Base-by-base conservation (phyloP, 164 flowering plant species). In the Taxillus chinensis region DNA sequence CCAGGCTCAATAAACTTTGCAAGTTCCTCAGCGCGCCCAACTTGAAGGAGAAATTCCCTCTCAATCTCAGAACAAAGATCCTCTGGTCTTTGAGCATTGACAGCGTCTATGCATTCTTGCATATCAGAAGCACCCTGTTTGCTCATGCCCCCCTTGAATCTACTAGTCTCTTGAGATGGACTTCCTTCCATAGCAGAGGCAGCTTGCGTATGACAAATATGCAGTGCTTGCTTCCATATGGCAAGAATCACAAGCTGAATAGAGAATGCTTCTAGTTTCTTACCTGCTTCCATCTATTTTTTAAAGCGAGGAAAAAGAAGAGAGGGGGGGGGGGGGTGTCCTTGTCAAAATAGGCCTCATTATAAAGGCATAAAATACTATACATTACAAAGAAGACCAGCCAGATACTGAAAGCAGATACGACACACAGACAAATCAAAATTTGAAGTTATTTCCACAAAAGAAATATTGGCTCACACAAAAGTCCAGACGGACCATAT, bases 191-290 rank as follows among this genome's bases (percentile, higher is more conserved):
- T 71, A 62, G 89, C 90, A 13, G 96, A 89, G 46, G 89, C 88
- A 62, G 87, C 99, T 61, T 86, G 90, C 37, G 97, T 76, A 70
- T 95, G 96, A 69, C 95, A 91, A 56, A 87, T 91, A 72, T 89
- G 83, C 67, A 95, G 70, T 37, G 97, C 96, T 78, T 95, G 96
- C 78, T 91, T 95, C 97, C 97, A 95, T 41, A 89, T 83, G 41
- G 95, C 96, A 65, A 95, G 90, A 68, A 81, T 80, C 48, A 91
- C 96, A 71, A 95, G 88, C 82, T 91, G 97, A 69, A 95, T 72
- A 41, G 99, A 87, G 74, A 95, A 91, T 68, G 96, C 97, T 70
- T 95, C 99, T 53, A 91, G 77, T 16, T 80, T 81, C 69, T 63
- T 84, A 46, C 81, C 89, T 40, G 77, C 71, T 62, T 65, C 83